A percentile compares a stretch with the other conserved stretches of the same genome.
Evolutionary conservation across 176 grass and related monocot genomes (phyloP).

Genomic region (Rhynchospora tenuis): DNA sequence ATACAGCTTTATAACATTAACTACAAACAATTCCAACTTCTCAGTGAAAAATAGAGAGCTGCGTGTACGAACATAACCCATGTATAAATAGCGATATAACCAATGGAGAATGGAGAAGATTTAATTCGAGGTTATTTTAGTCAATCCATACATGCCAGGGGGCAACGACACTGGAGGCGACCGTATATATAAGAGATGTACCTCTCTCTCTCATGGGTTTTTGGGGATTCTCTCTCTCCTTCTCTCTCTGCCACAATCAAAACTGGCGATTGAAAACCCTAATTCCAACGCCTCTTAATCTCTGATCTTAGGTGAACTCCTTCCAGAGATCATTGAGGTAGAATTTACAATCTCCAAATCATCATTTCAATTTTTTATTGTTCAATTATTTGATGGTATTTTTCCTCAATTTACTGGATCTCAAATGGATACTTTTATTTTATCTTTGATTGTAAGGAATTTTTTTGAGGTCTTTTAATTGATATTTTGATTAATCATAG

Average conservation of each 20-base stretch:
- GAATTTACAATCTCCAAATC: neutral
- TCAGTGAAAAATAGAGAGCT: neutral
- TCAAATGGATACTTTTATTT: neutral
- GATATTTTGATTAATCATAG: neutral
- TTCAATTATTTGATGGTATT: neutral
- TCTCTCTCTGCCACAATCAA: neutral
- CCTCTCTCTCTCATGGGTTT: conserved; percentile 22
- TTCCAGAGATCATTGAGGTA: conserved; percentile 35
- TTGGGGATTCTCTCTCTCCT: conserved; percentile 23
- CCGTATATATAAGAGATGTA: neutral
- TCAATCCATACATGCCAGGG: neutral
- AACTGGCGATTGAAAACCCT: conserved; percentile 20
- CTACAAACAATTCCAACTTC: too few relatives aligned
- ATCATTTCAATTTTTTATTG: neutral
- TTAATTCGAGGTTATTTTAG: neutral
- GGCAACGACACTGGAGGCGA: neutral
- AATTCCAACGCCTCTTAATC: conserved; percentile 26
- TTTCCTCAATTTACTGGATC: conserved; percentile 11
- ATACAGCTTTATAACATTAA: neutral
- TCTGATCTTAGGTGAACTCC: conserved; percentile 31
- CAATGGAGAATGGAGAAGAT: neutral
- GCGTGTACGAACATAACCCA: neutral
- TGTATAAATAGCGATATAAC: neutral
- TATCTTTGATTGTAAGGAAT: neutral
- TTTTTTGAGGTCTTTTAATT: neutral